Evolutionary conservation across 495 filamentous ascomycete genomes (phyloP).

Genomic region (Xylaria nigripes): DNA sequence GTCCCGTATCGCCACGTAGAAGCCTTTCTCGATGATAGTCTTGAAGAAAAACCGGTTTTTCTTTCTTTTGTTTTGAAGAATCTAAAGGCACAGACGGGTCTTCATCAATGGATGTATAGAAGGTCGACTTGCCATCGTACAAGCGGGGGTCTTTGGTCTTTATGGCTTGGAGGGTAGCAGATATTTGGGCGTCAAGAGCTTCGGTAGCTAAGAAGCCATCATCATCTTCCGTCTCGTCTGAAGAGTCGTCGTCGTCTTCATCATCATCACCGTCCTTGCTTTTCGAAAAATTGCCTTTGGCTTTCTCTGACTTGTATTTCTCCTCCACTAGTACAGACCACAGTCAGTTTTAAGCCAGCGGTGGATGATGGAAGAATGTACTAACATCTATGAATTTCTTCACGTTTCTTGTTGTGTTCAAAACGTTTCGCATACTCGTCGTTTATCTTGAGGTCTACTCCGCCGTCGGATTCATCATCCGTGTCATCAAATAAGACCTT

Average conservation of each 20-base stretch:
- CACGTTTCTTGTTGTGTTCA: constrained; percentile 93
- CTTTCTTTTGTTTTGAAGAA: constrained; percentile 44
- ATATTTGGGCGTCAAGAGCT: constrained; percentile 77
- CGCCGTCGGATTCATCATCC: constrained; percentile 46
- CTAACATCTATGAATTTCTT: constrained; percentile 75
- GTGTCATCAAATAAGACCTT: constrained; percentile 29
- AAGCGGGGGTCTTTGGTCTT: constrained; percentile 80
- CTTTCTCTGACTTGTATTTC: constrained; percentile 60
- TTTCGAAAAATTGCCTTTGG: constrained; percentile 20
- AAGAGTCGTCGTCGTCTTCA: constrained; percentile 50
- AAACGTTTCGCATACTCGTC: constrained; percentile 82
- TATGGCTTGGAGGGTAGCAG: constrained; percentile 76
- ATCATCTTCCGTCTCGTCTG: constrained; percentile 82
- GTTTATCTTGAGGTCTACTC: constrained; percentile 70
- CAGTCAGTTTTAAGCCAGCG: constrained; percentile 4
- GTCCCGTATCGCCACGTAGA: constrained; percentile 49
- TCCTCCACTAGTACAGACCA: constrained; percentile 60
- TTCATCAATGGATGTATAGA: constrained; percentile 61
- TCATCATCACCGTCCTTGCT: constrained; percentile 43
- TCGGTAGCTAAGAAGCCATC: constrained; percentile 74
- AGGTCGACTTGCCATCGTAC: constrained; percentile 69
- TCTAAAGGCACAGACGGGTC: constrained; percentile 26
- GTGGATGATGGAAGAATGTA: constrained; percentile 5
- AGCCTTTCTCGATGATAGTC: constrained; percentile 90
- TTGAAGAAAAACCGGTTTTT: constrained; percentile 77